These are phyloP conservation scores for Blastobotrys indianensis DNA, from an alignment of 1,139 yeast species.

Conservation along the genomic window DNA sequence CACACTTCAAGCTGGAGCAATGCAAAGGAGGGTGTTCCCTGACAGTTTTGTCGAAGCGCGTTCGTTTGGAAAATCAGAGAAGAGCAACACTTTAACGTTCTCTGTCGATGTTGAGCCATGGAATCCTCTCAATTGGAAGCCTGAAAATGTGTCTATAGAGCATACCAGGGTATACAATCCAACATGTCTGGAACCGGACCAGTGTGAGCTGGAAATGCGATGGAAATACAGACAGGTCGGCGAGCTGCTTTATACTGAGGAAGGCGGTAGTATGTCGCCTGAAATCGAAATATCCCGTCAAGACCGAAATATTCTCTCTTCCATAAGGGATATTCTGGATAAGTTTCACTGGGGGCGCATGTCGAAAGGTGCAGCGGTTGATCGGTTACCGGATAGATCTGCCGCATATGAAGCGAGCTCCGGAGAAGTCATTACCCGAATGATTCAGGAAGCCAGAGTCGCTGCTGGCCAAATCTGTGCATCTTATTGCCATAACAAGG, in stretches of 20 bases:
- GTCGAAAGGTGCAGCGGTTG: slow-evolving; percentile 14
- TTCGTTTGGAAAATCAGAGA: not conserved
- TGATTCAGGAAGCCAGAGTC: slow-evolving; percentile 17
- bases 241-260: slow-evolving; percentile 4
- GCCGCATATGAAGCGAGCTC: not conserved
- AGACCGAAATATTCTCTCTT: not conserved
- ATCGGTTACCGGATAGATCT: slow-evolving; percentile 1
- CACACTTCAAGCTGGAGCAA: slow-evolving; percentile 1
- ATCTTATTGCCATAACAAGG: not conserved
- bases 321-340: slow-evolving; percentile 11
- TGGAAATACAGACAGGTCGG: slow-evolving; percentile 11
- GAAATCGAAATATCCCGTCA: not conserved
- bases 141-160: not conserved
- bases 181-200: slow-evolving; percentile 2
- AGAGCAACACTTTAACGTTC: slow-evolving; percentile 17
- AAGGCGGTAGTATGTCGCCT: not conserved
- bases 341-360: slow-evolving; percentile 15
- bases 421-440: slow-evolving; percentile 3
- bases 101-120: slow-evolving; percentile 15
- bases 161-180: not conserved
- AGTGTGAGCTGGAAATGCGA: slow-evolving; percentile 7
- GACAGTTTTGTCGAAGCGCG: not conserved
- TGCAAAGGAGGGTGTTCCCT: not conserved
- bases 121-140: slow-evolving; percentile 8
- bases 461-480: slow-evolving; percentile 8